Percentiles rank a stretch among this genome's conserved stretches.
Evolutionary conservation across 345 rosid genomes (phyloP).

Genomic region (Mercurialis annua): DNA sequence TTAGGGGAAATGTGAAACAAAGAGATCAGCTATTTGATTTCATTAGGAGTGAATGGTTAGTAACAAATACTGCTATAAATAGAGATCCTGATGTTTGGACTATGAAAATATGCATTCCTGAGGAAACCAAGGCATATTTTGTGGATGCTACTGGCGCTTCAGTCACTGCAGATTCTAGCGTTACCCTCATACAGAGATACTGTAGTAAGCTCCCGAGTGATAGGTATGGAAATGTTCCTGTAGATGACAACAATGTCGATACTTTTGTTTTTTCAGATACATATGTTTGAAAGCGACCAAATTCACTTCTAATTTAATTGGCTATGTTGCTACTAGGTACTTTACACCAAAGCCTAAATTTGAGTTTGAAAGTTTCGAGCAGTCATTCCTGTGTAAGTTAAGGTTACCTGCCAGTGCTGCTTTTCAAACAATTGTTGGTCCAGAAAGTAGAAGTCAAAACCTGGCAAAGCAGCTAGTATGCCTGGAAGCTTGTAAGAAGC

Average conservation of each 20-base stretch:
- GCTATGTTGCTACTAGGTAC: slow-evolving; percentile 35
- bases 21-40: slow-evolving; percentile 58
- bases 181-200: slow-evolving; percentile 43
- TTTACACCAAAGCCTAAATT: slow-evolving; percentile 48
- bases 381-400: slow-evolving; percentile 40
- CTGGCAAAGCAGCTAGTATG: slow-evolving; percentile 61
- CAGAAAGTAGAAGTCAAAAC: slow-evolving; percentile 42
- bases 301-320: slow-evolving; percentile 9
- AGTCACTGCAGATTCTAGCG: slow-evolving; percentile 51
- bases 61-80: slow-evolving; percentile 45
- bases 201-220: slow-evolving; percentile 60
- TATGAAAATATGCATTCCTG: slow-evolving; percentile 29
- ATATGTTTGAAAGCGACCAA: slow-evolving; percentile 2
- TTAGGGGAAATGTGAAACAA: slow-evolving; percentile 64
- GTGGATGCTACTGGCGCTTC: slow-evolving; percentile 54
- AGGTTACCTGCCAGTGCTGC: slow-evolving; percentile 53
- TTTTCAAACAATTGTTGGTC: slow-evolving; percentile 53
- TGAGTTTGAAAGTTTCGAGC: slow-evolving; percentile 30
- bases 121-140: slow-evolving; percentile 32
- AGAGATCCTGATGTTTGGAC: slow-evolving; percentile 44
- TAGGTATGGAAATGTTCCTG: slow-evolving; percentile 33
- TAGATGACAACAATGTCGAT: slow-evolving; percentile 5
- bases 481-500: slow-evolving; percentile 70
- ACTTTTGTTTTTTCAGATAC: not conserved
- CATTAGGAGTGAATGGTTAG: slow-evolving; percentile 55